These are phyloP conservation scores for Logfia minima DNA, from an alignment of 129 eudicot species.

Conservation along the genomic window DNA sequence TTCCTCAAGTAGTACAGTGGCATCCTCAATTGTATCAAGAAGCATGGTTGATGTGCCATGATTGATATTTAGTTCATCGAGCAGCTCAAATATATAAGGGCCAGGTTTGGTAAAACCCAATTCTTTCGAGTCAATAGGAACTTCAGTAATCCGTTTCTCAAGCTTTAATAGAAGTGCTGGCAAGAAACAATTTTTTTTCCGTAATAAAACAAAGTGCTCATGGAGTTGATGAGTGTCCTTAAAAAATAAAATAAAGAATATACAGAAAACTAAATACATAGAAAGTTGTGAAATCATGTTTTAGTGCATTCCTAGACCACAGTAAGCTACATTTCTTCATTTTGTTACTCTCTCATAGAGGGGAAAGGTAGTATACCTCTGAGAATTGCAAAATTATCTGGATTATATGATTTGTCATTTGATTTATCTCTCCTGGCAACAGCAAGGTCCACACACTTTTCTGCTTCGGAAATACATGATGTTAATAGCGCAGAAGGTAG, in stretches of 20 bases:
- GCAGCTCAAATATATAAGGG: constrained; percentile 81
- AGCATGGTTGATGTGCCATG: constrained; percentile 67
- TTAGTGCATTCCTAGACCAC: constrained; percentile 16
- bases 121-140: constrained; percentile 81
- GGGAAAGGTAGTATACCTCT: constrained; percentile 50
- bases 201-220: not conserved
- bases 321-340: constrained; percentile 5
- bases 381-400: constrained; percentile 91
- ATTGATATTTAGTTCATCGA: constrained; percentile 69
- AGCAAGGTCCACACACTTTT: constrained; percentile 78
- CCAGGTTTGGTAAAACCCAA: constrained; percentile 92
- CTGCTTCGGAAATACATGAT: constrained; percentile 92
- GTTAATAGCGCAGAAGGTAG: constrained; percentile 71
- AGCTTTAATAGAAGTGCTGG: constrained; percentile 89
- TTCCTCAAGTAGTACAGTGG: constrained; percentile 81
- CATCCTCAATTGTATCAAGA: constrained; percentile 68
- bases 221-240: constrained; percentile 8
- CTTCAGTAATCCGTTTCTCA: constrained; percentile 83
- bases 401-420: constrained; percentile 75
- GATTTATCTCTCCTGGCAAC: constrained; percentile 64
- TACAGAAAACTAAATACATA: not conserved
- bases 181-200: not conserved
- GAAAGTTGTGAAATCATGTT: not conserved
- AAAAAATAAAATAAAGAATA: not conserved
- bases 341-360: not conserved